Base-by-base conservation (phyloP, 1,139 yeast genomes). In the Saccharomycopsis hybrid region DNA sequence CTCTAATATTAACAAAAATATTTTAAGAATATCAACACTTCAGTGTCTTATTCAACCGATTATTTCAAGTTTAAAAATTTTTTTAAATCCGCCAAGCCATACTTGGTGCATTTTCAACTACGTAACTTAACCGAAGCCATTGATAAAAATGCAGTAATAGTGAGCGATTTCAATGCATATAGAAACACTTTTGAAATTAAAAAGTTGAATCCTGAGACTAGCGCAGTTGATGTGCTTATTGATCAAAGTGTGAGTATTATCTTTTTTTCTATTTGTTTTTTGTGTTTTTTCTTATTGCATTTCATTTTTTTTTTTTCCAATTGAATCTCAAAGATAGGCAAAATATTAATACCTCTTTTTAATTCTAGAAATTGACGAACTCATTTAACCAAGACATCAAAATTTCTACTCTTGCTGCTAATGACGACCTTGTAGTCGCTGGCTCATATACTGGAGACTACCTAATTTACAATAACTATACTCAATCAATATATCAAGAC, bases 381-480 rank as follows among this genome's bases (percentile, higher is more conserved):
- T 56, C 47, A 43, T 43, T 54, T 52, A 31, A 71, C 68, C 61
- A 39, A 18, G 24, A 42, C 18, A 47, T 50, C 51, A 63, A 76
- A 49, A 66, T 78, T 3, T 74, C 82, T 9, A 73, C 82, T 1
- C 58, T 78, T 51, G 65, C 76, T 5, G 71, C 77, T 49, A 66
- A 76, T 11, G 60, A 68, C 43, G 65, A 65, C n/a, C 60, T 69
- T 30, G 61, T 78, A 28, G 75, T 71, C 2, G 72, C 77, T 32
- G 85, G 85, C 0, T 78, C 84, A 0, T 74, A 77, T 53, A 75
- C 72, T 52, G 85, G 85, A 1, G 75, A 77, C 24, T 73, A 70
- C 56, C 61, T 76, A 5, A 61, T 76, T 46, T 62, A 70, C 46
- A 65, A 67, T 39, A 61, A 70, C 8, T 54, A 65, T n/a, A 58